phyloP scores from a whole-genome alignment of 2,329 filamentous ascomycete species.

The Pseudogymnoascus sp. region DNA sequence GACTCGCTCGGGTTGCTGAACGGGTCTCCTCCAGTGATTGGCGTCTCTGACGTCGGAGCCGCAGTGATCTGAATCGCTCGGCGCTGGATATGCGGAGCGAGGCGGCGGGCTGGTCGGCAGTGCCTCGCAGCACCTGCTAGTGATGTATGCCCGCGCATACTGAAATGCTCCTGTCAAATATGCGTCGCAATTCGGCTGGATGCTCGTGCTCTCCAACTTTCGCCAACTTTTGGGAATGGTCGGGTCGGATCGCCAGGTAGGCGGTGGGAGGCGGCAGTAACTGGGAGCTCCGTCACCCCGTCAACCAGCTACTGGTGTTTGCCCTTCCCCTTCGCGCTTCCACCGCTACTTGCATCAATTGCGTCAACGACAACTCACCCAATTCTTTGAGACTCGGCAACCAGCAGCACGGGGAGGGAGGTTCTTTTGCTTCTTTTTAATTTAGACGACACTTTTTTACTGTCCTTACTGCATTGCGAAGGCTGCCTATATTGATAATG shows the following conservation, averaged over 20 bases:
- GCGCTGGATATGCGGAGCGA: slow-evolving; percentile 31
- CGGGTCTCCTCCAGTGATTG: slow-evolving; percentile 43
- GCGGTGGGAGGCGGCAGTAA: neutral
- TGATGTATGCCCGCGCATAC: slow-evolving; percentile 38
- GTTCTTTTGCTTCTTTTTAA: slow-evolving; percentile 5
- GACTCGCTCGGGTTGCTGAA: slow-evolving; percentile 42
- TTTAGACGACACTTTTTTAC: neutral
- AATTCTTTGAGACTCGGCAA: neutral
- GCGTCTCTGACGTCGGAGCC: slow-evolving; percentile 48
- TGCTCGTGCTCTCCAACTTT: neutral
- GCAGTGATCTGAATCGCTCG: slow-evolving; percentile 56
- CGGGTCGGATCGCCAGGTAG: neutral
- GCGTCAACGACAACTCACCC: slow-evolving; percentile 3
- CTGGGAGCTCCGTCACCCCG: neutral
- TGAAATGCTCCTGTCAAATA: neutral
- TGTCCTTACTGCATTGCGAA: slow-evolving; percentile 7
- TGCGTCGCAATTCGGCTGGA: slow-evolving; percentile 2
- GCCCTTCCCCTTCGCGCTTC: neutral
- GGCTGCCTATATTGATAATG: slow-evolving; percentile 32
- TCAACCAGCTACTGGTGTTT: neutral
- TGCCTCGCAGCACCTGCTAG: slow-evolving; percentile 29
- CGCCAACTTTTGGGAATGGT: slow-evolving; percentile 4
- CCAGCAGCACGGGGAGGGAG: slow-evolving; percentile 4
- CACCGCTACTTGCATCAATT: slow-evolving; percentile 3
- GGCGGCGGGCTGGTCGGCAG: slow-evolving; percentile 26